Evolutionary conservation across 805 yeast genomes (phyloP).

Genomic region (Cyberlindnera euphorbiiphila): DNA sequence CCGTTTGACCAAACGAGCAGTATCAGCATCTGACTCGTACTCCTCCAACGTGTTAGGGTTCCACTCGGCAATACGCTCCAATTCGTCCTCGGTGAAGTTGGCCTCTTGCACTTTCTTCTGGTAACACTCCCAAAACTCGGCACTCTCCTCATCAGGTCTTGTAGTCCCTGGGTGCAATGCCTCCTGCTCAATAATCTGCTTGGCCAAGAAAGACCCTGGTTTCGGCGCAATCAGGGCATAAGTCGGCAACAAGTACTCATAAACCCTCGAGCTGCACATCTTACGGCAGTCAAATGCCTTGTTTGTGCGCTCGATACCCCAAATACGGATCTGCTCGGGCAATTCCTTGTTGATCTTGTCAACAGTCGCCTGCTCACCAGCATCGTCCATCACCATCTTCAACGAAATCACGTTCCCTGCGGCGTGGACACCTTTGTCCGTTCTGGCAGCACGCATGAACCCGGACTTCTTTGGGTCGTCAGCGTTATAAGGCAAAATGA

Average conservation of each 20-base stretch:
- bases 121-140: constrained; percentile 64
- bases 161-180: constrained; percentile 53
- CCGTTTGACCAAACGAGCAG: constrained; percentile 41
- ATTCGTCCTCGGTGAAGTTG: constrained; percentile 28
- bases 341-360: constrained; percentile 67
- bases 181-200: constrained; percentile 52
- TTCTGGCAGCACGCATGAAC: constrained; percentile 82
- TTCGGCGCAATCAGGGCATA: constrained; percentile 90
- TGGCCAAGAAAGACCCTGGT: constrained; percentile 63
- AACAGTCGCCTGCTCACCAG: constrained; percentile 39
- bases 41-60: constrained; percentile 36
- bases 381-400: constrained; percentile 75
- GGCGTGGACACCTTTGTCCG: constrained; percentile 97
- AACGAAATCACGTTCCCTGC: constrained; percentile 89
- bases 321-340: constrained; percentile 84
- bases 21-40: constrained; percentile 34
- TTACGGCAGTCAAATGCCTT: constrained; percentile 92
- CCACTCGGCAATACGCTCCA: constrained; percentile 26
- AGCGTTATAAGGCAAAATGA: constrained; percentile 80
- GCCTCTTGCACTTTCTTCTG: constrained; percentile 35
- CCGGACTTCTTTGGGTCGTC: constrained; percentile 85
- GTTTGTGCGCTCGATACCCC: constrained; percentile 90
- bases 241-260: constrained; percentile 91
- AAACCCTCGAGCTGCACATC: constrained; percentile 92
- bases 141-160: constrained; percentile 64